A percentile compares a stretch with the other conserved stretches of the same genome.
Conservation (phyloP, 2,329 filamentous ascomycete species). For the Cytospora mali region DNA sequence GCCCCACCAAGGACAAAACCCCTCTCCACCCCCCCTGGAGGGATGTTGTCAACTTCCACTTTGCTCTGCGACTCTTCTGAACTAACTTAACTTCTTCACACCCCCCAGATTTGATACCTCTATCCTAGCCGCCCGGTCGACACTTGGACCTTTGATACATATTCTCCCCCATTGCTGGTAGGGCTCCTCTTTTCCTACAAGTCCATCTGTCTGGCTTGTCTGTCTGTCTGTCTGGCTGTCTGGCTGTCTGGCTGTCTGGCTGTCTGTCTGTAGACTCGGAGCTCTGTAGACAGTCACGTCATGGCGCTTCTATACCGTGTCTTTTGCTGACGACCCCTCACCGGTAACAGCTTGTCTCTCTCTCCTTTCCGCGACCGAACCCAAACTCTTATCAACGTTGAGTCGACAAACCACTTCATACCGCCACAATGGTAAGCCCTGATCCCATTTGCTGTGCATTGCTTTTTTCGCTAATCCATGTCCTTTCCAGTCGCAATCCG, state of each 20-base stretch:
- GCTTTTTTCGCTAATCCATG: slow-evolving; percentile 13
- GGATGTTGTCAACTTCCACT: slow-evolving; percentile 26
- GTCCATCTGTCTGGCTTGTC: too few species aligned
- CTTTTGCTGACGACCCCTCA: slow-evolving; percentile 29
- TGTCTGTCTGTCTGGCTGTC: too few species aligned
- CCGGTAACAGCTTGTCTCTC: slow-evolving; percentile 26
- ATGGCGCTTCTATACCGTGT: slow-evolving; percentile 4
- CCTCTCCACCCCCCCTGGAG: slow-evolving; percentile 9
- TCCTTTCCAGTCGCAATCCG: slow-evolving; percentile 64
- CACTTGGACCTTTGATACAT: slow-evolving; percentile 16
- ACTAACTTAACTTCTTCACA: slow-evolving; percentile 5
- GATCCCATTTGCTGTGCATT: neutral
- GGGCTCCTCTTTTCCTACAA: neutral
- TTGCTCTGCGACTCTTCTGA: slow-evolving; percentile 21
- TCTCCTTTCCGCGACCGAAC: slow-evolving; percentile 16
- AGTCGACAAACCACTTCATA: slow-evolving; percentile 11
- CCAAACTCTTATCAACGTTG: slow-evolving; percentile 10
- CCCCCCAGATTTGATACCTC: slow-evolving; percentile 20
- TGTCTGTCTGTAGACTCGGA: neutral
- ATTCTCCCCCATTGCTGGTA: slow-evolving; percentile 20
- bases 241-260: too few species aligned
- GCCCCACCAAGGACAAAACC: slow-evolving; percentile 23
- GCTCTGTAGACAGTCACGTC: slow-evolving; percentile 23
- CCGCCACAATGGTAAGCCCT: slow-evolving; percentile 27
- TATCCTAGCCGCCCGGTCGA: slow-evolving; percentile 13